These are phyloP conservation scores for Stephanodiscus minutulus DNA, from an alignment of 108 stramenopile genomes.

Conservation along the genomic window DNA sequence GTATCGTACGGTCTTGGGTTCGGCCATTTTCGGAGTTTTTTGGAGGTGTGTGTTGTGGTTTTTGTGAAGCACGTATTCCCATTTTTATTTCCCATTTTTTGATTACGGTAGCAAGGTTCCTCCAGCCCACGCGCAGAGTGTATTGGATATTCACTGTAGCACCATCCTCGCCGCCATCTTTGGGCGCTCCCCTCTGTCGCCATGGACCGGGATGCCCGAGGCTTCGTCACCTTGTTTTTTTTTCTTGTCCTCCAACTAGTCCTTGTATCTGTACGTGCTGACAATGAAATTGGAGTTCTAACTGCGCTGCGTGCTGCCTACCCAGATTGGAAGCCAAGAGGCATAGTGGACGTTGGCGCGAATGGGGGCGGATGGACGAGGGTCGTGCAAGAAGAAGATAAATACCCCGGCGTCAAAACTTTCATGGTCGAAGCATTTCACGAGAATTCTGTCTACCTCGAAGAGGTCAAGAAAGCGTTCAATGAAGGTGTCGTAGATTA, in stretches of 20 bases:
- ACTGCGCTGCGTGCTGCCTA: neutral
- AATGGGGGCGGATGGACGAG: constrained; percentile 37
- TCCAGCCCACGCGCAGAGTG: no score
- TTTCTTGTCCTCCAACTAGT: neutral
- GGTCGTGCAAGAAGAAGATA: neutral
- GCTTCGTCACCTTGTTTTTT: neutral
- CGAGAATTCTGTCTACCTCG: constrained; percentile 1
- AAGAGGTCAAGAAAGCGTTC: constrained; percentile 7
- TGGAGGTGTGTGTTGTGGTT: no score
- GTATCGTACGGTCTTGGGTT: no score
- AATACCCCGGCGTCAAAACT: constrained; percentile 22
- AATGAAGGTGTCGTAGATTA: constrained; percentile 9
- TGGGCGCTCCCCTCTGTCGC: no score
- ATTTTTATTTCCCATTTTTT: no score
- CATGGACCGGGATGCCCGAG: no score
- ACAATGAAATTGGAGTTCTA: constrained; percentile 15
- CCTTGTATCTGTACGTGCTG: neutral
- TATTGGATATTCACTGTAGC: no score
- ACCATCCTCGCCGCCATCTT: no score
- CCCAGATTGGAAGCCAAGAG: constrained; percentile 35
- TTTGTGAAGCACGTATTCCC: no score
- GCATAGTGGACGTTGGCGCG: constrained; percentile 47
- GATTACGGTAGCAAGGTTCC: no score
- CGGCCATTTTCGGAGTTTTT: no score
- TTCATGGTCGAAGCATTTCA: constrained; percentile 32